Base-by-base conservation (phyloP, 2,329 filamentous ascomycete species). In the Penicillium sp. region DNA sequence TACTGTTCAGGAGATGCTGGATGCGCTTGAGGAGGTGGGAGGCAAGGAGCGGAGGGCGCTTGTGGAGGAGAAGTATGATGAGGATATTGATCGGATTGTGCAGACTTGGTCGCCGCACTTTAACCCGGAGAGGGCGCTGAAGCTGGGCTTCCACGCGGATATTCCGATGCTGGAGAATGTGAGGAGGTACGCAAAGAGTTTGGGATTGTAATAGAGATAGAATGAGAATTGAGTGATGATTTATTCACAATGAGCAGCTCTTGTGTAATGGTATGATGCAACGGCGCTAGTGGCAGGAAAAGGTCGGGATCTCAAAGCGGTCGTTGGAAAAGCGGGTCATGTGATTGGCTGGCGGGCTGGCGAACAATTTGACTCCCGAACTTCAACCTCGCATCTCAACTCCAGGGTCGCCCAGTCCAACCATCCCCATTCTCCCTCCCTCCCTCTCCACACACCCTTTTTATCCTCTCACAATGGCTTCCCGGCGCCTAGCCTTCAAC, bases 401-500 rank as follows among this genome's bases (percentile, higher is more conserved):
- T 51, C 55, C 59, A 54, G 50, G 64, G 65, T 67, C 66, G 67
- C 56, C 69, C 66, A 66, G 63, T 66, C 67, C 65, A 60, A 61
- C 66, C 64, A 63, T 69, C 67, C 77, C 79, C 81, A 80, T 78
- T 77, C 80, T 78, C 78, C 79, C 83, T 80, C 78, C 77, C 79
- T 79, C 77, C 81, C 81, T 72, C 70, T 69, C 70, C 70, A 69
- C 67, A 69, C 73, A 74, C 63, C 75, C 72, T 67, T 69, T 72
- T 62, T 69, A 74, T 72, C 76, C 63, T 63, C 60, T 68, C 74
- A 75, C 80, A 80, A 97, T 98, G 94, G 94, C 94, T 85, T 97
- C 94, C 83, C 89, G 93, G 88, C 91, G 93, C 90, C 89, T 98
- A 85, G 93, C 93, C 86, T 88, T 96, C 83, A 96, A 93, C 86